Percentiles rank a stretch among this genome's conserved stretches.
Conservation (phyloP, 1,284 basidiomycete genomes). For the Testicularia cyperi region DNA sequence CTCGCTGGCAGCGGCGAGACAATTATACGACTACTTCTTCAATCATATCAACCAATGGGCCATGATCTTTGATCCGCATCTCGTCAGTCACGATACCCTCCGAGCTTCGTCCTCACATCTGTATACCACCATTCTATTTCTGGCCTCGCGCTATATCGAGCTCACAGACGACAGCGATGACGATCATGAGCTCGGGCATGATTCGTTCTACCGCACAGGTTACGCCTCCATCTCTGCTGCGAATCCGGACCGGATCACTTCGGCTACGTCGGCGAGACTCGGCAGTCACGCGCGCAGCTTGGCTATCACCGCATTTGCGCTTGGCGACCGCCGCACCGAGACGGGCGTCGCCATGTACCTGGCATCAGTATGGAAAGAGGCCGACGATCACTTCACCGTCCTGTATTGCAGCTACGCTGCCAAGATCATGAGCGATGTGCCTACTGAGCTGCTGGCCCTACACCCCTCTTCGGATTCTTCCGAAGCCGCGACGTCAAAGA, state of each 20-base stretch:
- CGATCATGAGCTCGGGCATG: background rate
- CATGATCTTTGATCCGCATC: conserved; percentile 32
- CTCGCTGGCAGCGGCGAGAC: conserved; percentile 18
- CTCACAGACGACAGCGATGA: conserved; percentile 14
- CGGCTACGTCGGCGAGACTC: conserved; percentile 14
- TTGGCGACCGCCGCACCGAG: conserved; percentile 32
- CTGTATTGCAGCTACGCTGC: conserved; percentile 39
- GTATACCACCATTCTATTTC: conserved; percentile 31
- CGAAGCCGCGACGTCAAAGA: conserved; percentile 1
- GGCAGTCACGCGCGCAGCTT: conserved; percentile 29
- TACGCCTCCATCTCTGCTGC: too few species aligned
- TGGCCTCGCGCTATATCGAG: conserved; percentile 33
- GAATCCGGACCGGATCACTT: conserved; percentile 18
- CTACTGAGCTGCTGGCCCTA: conserved; percentile 26
- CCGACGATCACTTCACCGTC: conserved; percentile 36
- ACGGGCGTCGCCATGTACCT: conserved; percentile 35
- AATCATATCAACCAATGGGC: conserved; percentile 35
- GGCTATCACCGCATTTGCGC: conserved; percentile 23
- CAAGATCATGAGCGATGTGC: conserved; percentile 41
- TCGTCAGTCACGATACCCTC: conserved; percentile 28
- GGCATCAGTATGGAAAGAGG: conserved; percentile 39
- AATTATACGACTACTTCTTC: conserved; percentile 34
- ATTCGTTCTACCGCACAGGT: conserved; percentile 5
- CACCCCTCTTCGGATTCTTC: conserved; percentile 1
- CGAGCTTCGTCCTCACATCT: conserved; percentile 30